Conservation (phyloP, 192 early-diverging fungal species). For the Kappamyces sp. region DNA sequence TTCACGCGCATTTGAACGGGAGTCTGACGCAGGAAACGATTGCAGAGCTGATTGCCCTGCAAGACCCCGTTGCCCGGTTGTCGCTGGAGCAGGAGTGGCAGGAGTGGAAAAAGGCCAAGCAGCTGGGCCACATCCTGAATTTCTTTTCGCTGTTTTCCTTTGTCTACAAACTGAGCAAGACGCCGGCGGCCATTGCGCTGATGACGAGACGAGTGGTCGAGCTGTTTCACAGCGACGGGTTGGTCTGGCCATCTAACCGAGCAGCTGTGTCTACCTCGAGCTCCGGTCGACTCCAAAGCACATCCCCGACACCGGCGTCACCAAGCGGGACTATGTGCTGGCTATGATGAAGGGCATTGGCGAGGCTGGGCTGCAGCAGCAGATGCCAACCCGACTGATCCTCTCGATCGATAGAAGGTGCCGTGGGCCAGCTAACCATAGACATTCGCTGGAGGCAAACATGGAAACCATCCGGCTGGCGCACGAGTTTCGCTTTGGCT, state of each 20-base stretch:
- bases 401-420: constrained; percentile 49
- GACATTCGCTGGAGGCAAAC: constrained; percentile 38
- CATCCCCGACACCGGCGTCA: constrained; percentile 38
- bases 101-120: constrained; percentile 25
- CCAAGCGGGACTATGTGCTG: constrained; percentile 42
- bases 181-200: constrained; percentile 31
- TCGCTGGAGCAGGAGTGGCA: no score
- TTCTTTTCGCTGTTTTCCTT: constrained; percentile 55
- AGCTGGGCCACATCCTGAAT: constrained; percentile 17
- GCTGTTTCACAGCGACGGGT: constrained; percentile 49
- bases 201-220: constrained; percentile 37
- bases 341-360: constrained; percentile 29
- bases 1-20: constrained; percentile 63
- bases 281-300: constrained; percentile 51
- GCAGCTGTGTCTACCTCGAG: constrained; percentile 53
- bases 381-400: constrained; percentile 44
- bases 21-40: constrained; percentile 38
- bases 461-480: constrained; percentile 50
- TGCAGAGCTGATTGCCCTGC: constrained; percentile 26
- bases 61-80: no score
- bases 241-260: no score
- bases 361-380: constrained; percentile 8
- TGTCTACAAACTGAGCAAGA: constrained; percentile 53
- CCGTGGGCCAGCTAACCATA: no score
- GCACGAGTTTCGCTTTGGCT: constrained; percentile 24